Evolutionary conservation across 1,284 basidiomycete genomes (phyloP).

Genomic region (Rhizopogon parksii): DNA sequence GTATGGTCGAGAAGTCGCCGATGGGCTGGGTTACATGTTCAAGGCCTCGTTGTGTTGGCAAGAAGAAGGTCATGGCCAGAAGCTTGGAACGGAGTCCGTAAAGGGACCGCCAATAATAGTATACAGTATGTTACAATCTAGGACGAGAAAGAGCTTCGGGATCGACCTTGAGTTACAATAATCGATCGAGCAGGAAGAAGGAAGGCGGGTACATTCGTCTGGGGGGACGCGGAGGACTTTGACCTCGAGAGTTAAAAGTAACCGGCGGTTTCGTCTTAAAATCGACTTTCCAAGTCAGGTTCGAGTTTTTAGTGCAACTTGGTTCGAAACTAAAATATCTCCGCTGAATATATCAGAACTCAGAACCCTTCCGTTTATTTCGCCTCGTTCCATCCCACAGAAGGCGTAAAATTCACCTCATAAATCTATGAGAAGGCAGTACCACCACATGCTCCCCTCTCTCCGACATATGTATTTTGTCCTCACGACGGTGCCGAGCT

Average conservation of each 20-base stretch:
- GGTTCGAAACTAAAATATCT: conserved; percentile 22
- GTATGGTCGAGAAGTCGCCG: conserved; percentile 20
- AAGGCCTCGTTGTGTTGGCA: conserved; percentile 33
- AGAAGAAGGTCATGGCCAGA: conserved; percentile 37
- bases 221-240: neutral
- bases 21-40: conserved; percentile 28
- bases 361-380: conserved; percentile 5
- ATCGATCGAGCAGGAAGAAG: conserved; percentile 11
- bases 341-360: conserved; percentile 20
- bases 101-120: conserved; percentile 15
- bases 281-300: conserved; percentile 3
- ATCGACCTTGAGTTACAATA: conserved; percentile 2
- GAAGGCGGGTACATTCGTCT: neutral
- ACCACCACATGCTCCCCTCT: conserved; percentile 1
- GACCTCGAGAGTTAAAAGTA: conserved; percentile 4
- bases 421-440: conserved; percentile 4
- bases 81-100: conserved; percentile 18
- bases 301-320: conserved; percentile 18
- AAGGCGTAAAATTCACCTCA: conserved; percentile 3
- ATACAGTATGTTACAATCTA: conserved; percentile 12
- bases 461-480: neutral
- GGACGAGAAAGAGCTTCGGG: neutral
- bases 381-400: conserved; percentile 2
- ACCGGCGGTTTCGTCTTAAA: conserved; percentile 3
- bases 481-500: conserved; percentile 22